Evolutionary conservation across 2,329 filamentous ascomycete species (phyloP).

Genomic region (Cladosporium oxysporum): DNA sequence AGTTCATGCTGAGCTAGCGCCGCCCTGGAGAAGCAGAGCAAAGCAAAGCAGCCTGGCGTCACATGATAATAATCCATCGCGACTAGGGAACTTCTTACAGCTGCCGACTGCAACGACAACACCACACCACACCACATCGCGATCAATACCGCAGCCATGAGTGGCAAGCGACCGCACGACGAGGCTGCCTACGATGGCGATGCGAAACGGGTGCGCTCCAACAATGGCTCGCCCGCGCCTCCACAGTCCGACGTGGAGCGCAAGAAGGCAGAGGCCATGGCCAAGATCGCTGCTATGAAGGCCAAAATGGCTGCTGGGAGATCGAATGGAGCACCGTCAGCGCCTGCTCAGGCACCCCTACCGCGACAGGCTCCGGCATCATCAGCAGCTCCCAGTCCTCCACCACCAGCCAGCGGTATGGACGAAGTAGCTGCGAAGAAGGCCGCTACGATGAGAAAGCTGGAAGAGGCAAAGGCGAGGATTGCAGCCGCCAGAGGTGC

Average conservation of each 20-base stretch:
- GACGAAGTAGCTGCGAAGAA: conserved; percentile 28
- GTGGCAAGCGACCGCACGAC: conserved; percentile 20
- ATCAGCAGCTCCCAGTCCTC: conserved; percentile 19
- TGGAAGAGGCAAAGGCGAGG: conserved; percentile 38
- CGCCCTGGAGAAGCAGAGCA: background rate
- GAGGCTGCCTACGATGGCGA: conserved; percentile 11
- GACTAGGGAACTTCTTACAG: background rate
- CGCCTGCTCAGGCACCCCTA: conserved; percentile 20
- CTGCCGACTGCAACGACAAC: background rate
- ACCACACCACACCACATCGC: conserved; percentile 6
- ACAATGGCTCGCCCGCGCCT: conserved; percentile 38
- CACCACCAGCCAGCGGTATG: conserved; percentile 11
- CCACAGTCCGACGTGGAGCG: conserved; percentile 30
- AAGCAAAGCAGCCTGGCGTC: background rate
- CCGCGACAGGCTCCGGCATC: conserved; percentile 25
- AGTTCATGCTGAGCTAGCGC: background rate
- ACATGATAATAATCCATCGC: background rate
- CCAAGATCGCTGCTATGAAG: conserved; percentile 40
- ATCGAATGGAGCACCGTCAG: conserved; percentile 23
- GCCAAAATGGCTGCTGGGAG: conserved; percentile 35
- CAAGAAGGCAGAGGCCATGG: conserved; percentile 37
- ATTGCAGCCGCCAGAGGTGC: conserved; percentile 31
- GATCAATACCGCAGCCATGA: conserved; percentile 33
- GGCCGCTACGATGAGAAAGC: conserved; percentile 35
- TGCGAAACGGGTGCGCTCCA: conserved; percentile 44